A percentile compares a stretch with the other conserved stretches of the same genome.
phyloP scores from a whole-genome alignment of 495 filamentous ascomycete genomes.

The Aspergillus ellipticus region DNA sequence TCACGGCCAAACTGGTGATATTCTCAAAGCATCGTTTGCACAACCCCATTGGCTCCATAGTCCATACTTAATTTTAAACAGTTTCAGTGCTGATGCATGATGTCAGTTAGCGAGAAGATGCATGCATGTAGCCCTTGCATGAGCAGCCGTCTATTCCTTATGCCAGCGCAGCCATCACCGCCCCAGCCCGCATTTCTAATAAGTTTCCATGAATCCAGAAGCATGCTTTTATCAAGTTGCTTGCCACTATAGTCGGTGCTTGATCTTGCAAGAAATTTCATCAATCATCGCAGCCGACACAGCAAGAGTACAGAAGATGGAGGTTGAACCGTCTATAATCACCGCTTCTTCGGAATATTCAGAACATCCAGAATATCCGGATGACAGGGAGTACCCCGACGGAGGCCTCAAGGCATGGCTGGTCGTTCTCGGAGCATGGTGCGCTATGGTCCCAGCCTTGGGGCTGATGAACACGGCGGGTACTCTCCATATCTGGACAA shows the following conservation, averaged over 20 bases:
- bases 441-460: constrained; percentile 57
- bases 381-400: constrained; percentile 51
- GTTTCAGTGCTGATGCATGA: too few relatives aligned
- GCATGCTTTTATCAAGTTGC: background rate
- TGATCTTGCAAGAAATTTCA: background rate
- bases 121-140: constrained; percentile 1
- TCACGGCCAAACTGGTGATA: too few relatives aligned
- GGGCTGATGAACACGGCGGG: constrained; percentile 68
- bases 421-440: constrained; percentile 61
- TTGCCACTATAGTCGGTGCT: background rate
- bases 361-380: background rate
- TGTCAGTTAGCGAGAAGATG: background rate
- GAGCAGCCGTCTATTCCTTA: background rate
- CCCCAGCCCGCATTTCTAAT: background rate
- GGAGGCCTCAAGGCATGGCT: constrained; percentile 65
- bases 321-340: background rate
- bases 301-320: background rate
- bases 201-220: background rate
- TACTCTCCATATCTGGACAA: constrained; percentile 56
- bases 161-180: constrained; percentile 3
- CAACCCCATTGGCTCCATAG: too few relatives aligned
- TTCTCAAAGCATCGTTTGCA: too few relatives aligned
- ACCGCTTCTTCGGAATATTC: background rate
- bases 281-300: background rate
- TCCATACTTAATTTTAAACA: too few relatives aligned